Conservation (phyloP, 768 basidiomycete genomes). For the Mycena chlorophos region DNA sequence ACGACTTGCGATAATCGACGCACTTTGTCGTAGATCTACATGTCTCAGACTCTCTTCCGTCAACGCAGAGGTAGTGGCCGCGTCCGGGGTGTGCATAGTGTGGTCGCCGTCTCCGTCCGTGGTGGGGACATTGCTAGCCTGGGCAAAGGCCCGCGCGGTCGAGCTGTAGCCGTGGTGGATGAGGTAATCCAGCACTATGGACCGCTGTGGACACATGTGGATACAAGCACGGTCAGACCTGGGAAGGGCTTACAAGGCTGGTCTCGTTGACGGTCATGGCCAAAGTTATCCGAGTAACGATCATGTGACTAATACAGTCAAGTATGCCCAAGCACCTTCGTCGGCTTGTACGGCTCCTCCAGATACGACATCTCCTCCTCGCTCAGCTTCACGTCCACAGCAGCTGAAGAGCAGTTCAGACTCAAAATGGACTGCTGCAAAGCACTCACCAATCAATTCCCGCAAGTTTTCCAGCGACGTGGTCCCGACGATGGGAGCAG, state of each 20-base stretch:
- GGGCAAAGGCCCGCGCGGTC: conserved; percentile 68
- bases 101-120: conserved; percentile 75
- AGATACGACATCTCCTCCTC: conserved; percentile 59
- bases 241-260: too few species aligned
- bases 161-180: conserved; percentile 70
- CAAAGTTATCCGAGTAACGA: too few species aligned
- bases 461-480: conserved; percentile 52
- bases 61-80: conserved; percentile 24
- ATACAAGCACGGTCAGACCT: too few species aligned
- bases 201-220: conserved; percentile 42
- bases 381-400: conserved; percentile 48
- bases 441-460: conserved; percentile 47
- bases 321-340: conserved; percentile 39
- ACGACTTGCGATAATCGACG: conserved; percentile 22
- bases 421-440: neutral
- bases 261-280: too few species aligned
- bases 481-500: conserved; percentile 61
- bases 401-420: conserved; percentile 29
- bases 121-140: conserved; percentile 60
- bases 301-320: neutral
- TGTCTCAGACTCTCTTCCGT: conserved; percentile 44
- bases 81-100: conserved; percentile 35
- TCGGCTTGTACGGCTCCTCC: conserved; percentile 53
- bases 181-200: conserved; percentile 75
- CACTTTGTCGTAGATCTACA: conserved; percentile 58